Percentiles rank a stretch among this genome's conserved stretches.
Conservation (phyloP, 352 stramenopile genomes). For the Globisporangium heterothallicum region DNA sequence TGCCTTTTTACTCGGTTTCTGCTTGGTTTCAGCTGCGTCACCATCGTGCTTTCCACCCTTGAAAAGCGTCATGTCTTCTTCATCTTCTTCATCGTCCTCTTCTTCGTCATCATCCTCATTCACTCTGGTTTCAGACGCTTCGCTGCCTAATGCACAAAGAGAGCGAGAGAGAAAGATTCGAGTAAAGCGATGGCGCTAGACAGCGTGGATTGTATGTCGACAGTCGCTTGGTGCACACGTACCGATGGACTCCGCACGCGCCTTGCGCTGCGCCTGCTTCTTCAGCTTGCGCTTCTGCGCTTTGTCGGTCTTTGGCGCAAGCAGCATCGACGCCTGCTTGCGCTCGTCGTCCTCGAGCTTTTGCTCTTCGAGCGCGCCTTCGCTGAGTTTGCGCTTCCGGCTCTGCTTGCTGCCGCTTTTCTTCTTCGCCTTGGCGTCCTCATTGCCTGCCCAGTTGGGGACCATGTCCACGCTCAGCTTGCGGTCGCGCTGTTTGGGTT, state of each 20-base stretch:
- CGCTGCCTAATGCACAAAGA: conserved; percentile 12
- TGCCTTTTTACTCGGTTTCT: conserved; percentile 14
- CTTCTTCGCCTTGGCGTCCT: conserved; percentile 23
- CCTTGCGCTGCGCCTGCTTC: conserved; percentile 42
- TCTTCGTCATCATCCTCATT: conserved; percentile 14
- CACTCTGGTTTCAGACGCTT: conserved; percentile 17
- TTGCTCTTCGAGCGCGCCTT: conserved; percentile 71
- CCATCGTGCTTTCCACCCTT: conserved; percentile 22
- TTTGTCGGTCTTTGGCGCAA: conserved; percentile 48
- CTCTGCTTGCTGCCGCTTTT: conserved; percentile 64
- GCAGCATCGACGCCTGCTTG: conserved; percentile 54
- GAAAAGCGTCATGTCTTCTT: conserved; percentile 47
- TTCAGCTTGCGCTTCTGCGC: conserved; percentile 30
- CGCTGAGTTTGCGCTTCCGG: conserved; percentile 80
- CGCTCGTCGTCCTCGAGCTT: conserved; percentile 61
- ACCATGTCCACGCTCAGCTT: conserved; percentile 73
- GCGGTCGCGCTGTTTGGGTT: conserved; percentile 28
- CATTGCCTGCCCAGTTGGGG: conserved; percentile 56
- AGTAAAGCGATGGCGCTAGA: too few species aligned
- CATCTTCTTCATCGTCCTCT: conserved; percentile 22
- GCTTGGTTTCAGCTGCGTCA: conserved; percentile 17
- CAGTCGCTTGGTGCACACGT: too few species aligned
- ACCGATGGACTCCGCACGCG: conserved; percentile 33
- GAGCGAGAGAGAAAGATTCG: too few species aligned
- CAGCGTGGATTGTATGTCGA: too few species aligned